These are phyloP conservation scores for Salix udensis DNA, from an alignment of 345 rosid genomes.

Conservation along the genomic window DNA sequence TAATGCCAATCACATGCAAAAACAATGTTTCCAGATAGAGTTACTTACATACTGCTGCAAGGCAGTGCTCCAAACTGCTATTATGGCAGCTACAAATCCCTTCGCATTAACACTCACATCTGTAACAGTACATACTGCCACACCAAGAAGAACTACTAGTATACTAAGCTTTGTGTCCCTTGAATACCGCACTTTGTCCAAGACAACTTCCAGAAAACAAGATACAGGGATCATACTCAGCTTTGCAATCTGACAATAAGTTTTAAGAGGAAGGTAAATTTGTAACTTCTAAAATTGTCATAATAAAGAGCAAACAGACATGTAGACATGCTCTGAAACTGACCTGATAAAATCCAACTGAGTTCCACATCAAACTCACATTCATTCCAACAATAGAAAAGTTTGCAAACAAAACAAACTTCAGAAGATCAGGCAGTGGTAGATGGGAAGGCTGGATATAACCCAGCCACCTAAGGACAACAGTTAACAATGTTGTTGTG, in stretches of 20 bases:
- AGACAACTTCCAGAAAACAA: conserved; percentile 83
- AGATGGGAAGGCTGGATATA: conserved; percentile 78
- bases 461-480: conserved; percentile 74
- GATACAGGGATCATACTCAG: conserved; percentile 98
- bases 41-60: conserved; percentile 93
- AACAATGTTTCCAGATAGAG: conserved; percentile 3
- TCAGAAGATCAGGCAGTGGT: conserved; percentile 70
- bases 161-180: conserved; percentile 99
- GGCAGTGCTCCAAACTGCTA: conserved; percentile 98
- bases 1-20: not conserved
- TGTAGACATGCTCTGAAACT: conserved; percentile 2
- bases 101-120: conserved; percentile 93
- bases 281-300: conserved; percentile 12
- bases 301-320: not conserved
- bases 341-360: conserved; percentile 99
- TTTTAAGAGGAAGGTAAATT: not conserved
- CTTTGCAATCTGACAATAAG: conserved; percentile 76
- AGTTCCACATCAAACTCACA: conserved; percentile 98
- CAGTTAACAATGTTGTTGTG: conserved; percentile 78
- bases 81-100: conserved; percentile 84
- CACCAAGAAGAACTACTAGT: conserved; percentile 81
- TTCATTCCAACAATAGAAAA: conserved; percentile 99
- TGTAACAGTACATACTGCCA: conserved; percentile 96
- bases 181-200: conserved; percentile 89
- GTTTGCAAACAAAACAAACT: conserved; percentile 86